A percentile compares a stretch with the other conserved stretches of the same genome.
Evolutionary conservation across 2,329 filamentous ascomycete genomes (phyloP).

Genomic region (Penicillium polonicum): DNA sequence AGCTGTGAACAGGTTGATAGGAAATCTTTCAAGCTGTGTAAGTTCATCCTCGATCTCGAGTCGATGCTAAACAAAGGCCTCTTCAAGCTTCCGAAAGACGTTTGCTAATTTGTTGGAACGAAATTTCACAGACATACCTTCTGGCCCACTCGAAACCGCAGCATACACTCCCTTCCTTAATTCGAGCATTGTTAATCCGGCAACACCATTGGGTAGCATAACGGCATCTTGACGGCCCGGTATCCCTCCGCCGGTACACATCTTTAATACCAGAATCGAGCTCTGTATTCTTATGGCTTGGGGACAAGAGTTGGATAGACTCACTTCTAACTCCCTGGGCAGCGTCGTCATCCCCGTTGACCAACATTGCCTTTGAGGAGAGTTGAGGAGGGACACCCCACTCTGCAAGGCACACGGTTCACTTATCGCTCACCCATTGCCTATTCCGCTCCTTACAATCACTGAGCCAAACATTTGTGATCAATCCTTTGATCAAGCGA

Average conservation of each 20-base stretch:
- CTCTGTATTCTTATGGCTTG: background rate
- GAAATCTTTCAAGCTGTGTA: slow-evolving; percentile 28
- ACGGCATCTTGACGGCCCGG: background rate
- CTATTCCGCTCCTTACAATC: background rate
- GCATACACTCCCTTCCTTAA: background rate
- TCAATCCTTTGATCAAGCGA: background rate
- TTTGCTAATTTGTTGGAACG: slow-evolving; percentile 6
- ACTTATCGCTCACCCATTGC: background rate
- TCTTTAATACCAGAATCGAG: background rate
- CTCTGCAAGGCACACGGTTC: background rate
- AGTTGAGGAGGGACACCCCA: slow-evolving; percentile 6
- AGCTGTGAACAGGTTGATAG: slow-evolving; percentile 20
- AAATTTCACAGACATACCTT: slow-evolving; percentile 13
- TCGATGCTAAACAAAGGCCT: slow-evolving; percentile 11
- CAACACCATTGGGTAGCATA: background rate
- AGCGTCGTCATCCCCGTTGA: background rate
- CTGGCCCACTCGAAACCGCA: background rate
- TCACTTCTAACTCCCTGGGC: too few relatives aligned
- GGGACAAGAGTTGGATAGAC: background rate
- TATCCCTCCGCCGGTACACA: background rate
- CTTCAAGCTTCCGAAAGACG: background rate
- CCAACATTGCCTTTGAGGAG: background rate
- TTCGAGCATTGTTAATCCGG: background rate
- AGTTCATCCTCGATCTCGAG: slow-evolving; percentile 16
- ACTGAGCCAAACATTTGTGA: background rate